phyloP scores from a whole-genome alignment of 306 rosid genomes.

The Quercus parvula region DNA sequence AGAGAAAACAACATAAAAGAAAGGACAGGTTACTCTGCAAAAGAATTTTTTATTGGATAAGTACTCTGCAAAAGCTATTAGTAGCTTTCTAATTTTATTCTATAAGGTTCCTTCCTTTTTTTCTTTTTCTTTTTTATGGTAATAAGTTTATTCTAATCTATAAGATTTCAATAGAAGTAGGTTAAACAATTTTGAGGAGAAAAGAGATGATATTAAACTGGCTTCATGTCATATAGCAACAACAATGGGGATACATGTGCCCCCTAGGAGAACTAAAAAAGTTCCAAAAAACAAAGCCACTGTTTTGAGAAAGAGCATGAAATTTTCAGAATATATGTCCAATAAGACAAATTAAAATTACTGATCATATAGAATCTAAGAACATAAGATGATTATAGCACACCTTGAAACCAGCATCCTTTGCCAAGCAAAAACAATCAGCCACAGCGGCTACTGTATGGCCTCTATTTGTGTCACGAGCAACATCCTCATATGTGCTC shows the following conservation, averaged over 20 bases:
- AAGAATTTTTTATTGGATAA: not conserved
- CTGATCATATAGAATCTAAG: not conserved
- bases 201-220: not conserved
- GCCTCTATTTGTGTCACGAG: conserved; percentile 95
- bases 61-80: conserved; percentile 3
- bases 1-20: conserved; percentile 7
- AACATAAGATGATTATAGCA: conserved; percentile 7
- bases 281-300: not conserved
- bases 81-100: not conserved
- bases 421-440: conserved; percentile 90
- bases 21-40: not conserved
- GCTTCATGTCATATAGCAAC: not conserved
- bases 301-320: not conserved
- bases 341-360: not conserved
- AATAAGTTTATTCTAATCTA: not conserved
- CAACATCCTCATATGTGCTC: conserved; percentile 98
- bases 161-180: not conserved
- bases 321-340: not conserved
- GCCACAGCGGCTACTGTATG: conserved; percentile 97
- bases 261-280: not conserved
- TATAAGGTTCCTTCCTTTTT: not conserved
- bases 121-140: too few species aligned
- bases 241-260: not conserved
- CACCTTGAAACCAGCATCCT: conserved; percentile 99
- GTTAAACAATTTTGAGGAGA: not conserved